Evolutionary conservation across 495 filamentous ascomycete genomes (phyloP), one percentile per base, ranked within the genome.

Genomic region (Amphirosellinia nigrospora): DNA sequence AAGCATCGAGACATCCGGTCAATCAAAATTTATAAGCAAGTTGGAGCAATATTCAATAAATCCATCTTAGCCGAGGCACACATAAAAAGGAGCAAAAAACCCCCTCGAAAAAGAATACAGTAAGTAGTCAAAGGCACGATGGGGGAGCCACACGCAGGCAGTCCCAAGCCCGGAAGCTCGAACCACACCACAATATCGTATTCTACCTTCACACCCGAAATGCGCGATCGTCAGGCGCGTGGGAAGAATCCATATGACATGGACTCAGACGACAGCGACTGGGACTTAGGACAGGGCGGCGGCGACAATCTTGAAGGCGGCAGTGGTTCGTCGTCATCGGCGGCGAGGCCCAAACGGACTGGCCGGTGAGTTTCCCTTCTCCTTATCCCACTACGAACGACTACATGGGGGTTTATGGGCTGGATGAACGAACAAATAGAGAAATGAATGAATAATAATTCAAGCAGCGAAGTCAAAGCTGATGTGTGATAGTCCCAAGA

Each of bases 151-250:
- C 32, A 39, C 28, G n/a, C 7, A 34, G 3, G 16, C 53, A 41
- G 53, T 16, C 64, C 64, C 26, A 58, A 32, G 32, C 30, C 53
- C 38, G 39, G 53, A 9, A 23, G 36, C 53, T 58, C 36, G 19
- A 43, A 43, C 13, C 48, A 66, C 48, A 4, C 38, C 43, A n/a
- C 63, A 43, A 26, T n/a, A n/a, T n/a, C 58, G 36, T 21, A 58
- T 4, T 39, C 53, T 8, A 9, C 43, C 58, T 81, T 83, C 74
- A 81, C 82, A 11, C 34, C 76, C 16, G 55, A 77, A 48, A 86
- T 85, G 84, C 81, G 82, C 64, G 84, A 87, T 71, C 79, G 81
- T 6, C 86, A 88, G 73, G 84, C 86, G 5, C 77, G 86, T 19
- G 85, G 85, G 26, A 86, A 85, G 66, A 80, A 66, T 71, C 83